Evolutionary conservation across 176 grass and related monocot species (phyloP).

Genomic region (Avena sativa): DNA sequence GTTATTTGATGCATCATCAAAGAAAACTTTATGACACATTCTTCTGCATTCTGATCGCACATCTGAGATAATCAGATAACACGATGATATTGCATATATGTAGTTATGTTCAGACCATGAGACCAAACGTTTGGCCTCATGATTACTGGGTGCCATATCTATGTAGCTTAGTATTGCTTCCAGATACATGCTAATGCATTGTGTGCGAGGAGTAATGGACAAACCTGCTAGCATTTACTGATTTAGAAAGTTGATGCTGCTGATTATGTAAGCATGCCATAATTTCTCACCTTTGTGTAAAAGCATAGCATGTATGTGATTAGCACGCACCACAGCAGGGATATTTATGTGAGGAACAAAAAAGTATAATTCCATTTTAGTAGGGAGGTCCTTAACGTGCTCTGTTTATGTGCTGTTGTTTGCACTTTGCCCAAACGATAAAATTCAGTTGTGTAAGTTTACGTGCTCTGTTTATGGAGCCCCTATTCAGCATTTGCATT

Average conservation of each 20-base stretch:
- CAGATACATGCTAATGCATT: constrained; percentile 10
- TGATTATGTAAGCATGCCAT: neutral
- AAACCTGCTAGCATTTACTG: neutral
- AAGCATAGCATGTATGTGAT: constrained; percentile 5
- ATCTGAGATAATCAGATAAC: neutral
- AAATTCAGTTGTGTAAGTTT: neutral
- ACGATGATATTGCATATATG: neutral
- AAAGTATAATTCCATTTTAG: neutral
- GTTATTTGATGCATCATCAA: neutral
- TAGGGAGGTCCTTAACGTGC: neutral
- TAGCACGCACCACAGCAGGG: neutral
- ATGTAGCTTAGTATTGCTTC: neutral
- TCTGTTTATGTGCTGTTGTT: neutral
- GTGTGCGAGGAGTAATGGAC: neutral
- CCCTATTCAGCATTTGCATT: neutral
- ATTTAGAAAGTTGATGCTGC: neutral
- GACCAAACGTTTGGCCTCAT: neutral
- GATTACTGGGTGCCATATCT: neutral
- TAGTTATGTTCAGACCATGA: neutral
- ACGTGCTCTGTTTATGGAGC: neutral
- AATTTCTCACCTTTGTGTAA: neutral
- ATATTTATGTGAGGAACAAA: neutral
- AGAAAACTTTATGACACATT: neutral
- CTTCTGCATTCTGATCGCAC: neutral
- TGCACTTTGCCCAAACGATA: neutral